These are phyloP conservation scores for Mariannaea sp. DNA, from an alignment of 2,329 filamentous ascomycete species.

Conservation along the genomic window DNA sequence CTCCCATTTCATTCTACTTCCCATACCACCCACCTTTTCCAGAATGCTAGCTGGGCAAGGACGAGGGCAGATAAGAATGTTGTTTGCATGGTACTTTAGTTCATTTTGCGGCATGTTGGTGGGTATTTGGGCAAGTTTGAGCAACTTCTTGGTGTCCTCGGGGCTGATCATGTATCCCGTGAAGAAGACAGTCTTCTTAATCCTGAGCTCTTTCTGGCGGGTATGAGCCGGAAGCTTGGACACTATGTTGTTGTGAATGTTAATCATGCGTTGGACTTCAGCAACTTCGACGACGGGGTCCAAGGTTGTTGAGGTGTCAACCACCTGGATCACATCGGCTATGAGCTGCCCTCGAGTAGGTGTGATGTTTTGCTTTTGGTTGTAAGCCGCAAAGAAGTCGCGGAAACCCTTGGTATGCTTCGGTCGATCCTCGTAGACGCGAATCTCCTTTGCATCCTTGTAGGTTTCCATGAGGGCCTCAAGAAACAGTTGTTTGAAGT, in stretches of 20 bases:
- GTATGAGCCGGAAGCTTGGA: constrained; percentile 41
- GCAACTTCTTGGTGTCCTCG: constrained; percentile 72
- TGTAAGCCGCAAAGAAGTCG: constrained; percentile 81
- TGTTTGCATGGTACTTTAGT: constrained; percentile 82
- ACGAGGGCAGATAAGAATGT: constrained; percentile 85
- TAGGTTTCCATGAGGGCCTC: constrained; percentile 85
- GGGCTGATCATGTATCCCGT: constrained; percentile 85
- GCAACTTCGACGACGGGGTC: constrained; percentile 80
- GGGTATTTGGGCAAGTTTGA: constrained; percentile 70
- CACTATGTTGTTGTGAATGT: constrained; percentile 73
- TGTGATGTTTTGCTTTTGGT: constrained; percentile 57
- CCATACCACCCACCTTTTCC: constrained; percentile 84
- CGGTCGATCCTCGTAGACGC: constrained; percentile 70
- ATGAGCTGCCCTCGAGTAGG: constrained; percentile 67
- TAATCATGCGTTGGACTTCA: constrained; percentile 87
- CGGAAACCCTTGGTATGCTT: constrained; percentile 80
- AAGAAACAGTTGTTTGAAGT: constrained; percentile 89
- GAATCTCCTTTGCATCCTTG: constrained; percentile 77
- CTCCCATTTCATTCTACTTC: constrained; percentile 81
- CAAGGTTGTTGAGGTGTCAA: constrained; percentile 73
- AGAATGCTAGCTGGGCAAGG: constrained; percentile 74
- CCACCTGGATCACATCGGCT: constrained; percentile 85
- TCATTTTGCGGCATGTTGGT: constrained; percentile 67
- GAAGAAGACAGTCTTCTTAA: constrained; percentile 88
- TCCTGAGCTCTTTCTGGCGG: constrained; percentile 59